These are phyloP conservation scores for Perkinsus marinus DNA, from an alignment of 169 alveolate genomes.

Conservation along the genomic window DNA sequence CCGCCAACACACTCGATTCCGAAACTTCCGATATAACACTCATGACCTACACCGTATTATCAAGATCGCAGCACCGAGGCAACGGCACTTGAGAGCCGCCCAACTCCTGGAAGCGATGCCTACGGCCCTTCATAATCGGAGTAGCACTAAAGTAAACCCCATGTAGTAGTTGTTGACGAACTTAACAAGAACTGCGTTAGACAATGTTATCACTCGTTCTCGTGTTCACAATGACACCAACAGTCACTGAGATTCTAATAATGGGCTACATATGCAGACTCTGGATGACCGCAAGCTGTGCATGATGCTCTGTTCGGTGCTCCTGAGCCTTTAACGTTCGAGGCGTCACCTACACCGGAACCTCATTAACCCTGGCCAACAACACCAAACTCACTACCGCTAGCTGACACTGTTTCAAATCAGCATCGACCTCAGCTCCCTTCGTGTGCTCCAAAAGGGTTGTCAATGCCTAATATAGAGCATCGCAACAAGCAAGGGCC, in stretches of 20 bases:
- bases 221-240: background rate
- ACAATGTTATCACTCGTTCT: background rate
- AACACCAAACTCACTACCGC: background rate
- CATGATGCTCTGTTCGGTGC: background rate
- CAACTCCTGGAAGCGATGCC: background rate
- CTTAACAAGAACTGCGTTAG: background rate
- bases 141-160: too few relatives aligned
- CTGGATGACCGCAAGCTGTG: background rate
- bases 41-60: background rate
- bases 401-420: background rate
- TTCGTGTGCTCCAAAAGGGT: background rate
- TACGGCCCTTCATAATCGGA: background rate
- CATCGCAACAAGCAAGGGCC: background rate
- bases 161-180: too few relatives aligned
- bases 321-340: background rate
- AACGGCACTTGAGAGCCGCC: background rate
- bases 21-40: background rate
- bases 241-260: background rate
- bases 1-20: background rate
- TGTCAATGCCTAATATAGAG: background rate
- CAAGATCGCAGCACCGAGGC: background rate
- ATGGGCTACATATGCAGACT: background rate
- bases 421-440: background rate
- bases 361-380: background rate
- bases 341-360: background rate